A percentile compares a stretch with the other conserved stretches of the same genome.
Evolutionary conservation across 176 grass and related monocot species (phyloP).

Genomic region (Aegilops longissima): DNA sequence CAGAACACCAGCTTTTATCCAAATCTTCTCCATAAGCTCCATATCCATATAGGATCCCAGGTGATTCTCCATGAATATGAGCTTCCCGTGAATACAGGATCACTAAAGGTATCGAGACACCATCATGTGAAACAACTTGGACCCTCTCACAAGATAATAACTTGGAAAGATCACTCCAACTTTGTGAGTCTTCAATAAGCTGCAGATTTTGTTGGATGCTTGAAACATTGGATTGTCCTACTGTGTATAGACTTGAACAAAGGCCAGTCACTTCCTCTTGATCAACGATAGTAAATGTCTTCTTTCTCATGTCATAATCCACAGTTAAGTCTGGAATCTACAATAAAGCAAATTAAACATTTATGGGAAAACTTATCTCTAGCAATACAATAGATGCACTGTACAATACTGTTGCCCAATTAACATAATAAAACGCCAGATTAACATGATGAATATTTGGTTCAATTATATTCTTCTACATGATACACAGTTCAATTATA

Average conservation of each 20-base stretch:
- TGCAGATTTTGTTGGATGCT: slow-evolving; percentile 41
- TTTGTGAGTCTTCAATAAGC: slow-evolving; percentile 51
- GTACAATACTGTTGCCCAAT: slow-evolving; percentile 15
- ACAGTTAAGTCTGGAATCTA: slow-evolving; percentile 90
- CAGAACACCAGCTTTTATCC: slow-evolving; percentile 96
- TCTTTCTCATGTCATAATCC: slow-evolving; percentile 80
- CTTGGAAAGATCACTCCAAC: slow-evolving; percentile 75
- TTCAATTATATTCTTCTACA: not conserved
- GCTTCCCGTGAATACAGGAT: slow-evolving; percentile 60
- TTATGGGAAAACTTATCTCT: not conserved
- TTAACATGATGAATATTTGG: slow-evolving; percentile 19
- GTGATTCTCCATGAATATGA: slow-evolving; percentile 45
- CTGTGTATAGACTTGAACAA: slow-evolving; percentile 24
- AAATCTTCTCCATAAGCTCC: slow-evolving; percentile 92
- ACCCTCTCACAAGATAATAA: slow-evolving; percentile 62
- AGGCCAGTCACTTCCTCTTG: slow-evolving; percentile 72
- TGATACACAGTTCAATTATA: not conserved
- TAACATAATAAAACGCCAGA: not conserved
- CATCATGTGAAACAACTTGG: slow-evolving; percentile 76
- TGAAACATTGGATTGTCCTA: slow-evolving; percentile 25
- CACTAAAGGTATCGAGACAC: slow-evolving; percentile 57
- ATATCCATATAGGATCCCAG: slow-evolving; percentile 86
- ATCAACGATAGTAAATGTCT: slow-evolving; percentile 64
- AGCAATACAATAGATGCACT: not conserved
- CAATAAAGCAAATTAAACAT: slow-evolving; percentile 24